A percentile compares a stretch with the other conserved stretches of the same genome.
phyloP scores from a whole-genome alignment of 108 stramenopile genomes.

The Discostella pseudostelligera region DNA sequence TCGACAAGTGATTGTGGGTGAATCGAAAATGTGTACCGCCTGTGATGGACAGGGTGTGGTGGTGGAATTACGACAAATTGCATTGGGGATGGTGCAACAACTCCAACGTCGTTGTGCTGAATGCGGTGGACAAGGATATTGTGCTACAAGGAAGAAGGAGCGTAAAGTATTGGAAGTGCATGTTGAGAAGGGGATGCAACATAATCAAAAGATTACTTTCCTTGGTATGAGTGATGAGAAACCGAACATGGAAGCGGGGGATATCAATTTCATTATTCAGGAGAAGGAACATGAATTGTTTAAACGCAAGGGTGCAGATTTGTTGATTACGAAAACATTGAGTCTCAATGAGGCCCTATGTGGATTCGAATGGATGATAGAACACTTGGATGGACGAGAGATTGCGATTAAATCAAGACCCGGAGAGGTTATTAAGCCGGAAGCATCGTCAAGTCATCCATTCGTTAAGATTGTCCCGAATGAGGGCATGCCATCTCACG shows the following conservation, averaged over 20 bases:
- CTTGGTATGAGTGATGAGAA: conserved; percentile 95
- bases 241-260: conserved; percentile 93
- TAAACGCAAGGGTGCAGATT: conserved; percentile 97
- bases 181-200: conserved; percentile 95
- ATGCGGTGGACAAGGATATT: conserved; percentile 85
- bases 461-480: conserved; percentile 86
- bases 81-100: conserved; percentile 97
- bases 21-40: conserved; percentile 68
- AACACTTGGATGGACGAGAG: conserved; percentile 89
- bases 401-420: conserved; percentile 84
- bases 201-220: conserved; percentile 94
- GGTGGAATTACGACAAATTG: conserved; percentile 93
- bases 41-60: conserved; percentile 93
- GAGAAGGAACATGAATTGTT: conserved; percentile 95
- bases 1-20: conserved; percentile 88
- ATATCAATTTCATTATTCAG: conserved; percentile 97
- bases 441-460: conserved; percentile 64
- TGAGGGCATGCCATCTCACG: conserved; percentile 95
- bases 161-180: conserved; percentile 93
- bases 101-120: conserved; percentile 77
- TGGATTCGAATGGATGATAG: conserved; percentile 91
- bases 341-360: conserved; percentile 94
- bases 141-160: conserved; percentile 76
- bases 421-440: conserved; percentile 88
- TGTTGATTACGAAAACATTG: conserved; percentile 90